Evolutionary conservation across 2,329 filamentous ascomycete genomes (phyloP).

Genomic region (Trichophyton rubrum): DNA sequence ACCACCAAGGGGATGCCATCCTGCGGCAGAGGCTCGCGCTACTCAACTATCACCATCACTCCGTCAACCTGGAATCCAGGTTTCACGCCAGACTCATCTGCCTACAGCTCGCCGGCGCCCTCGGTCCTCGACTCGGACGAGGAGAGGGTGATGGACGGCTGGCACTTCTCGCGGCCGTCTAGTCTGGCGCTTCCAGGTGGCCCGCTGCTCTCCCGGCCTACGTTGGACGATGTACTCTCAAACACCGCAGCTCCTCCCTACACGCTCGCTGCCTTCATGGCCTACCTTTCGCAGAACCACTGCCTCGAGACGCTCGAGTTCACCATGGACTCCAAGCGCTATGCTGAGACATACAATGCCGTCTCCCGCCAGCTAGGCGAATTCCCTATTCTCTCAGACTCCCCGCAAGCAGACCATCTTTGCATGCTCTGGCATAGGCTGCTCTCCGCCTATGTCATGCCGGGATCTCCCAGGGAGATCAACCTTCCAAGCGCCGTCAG

Average conservation of each 20-base stretch:
- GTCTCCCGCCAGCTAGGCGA: conserved; percentile 41
- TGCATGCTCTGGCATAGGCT: conserved; percentile 76
- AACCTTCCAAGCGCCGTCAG: conserved; percentile 81
- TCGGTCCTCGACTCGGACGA: conserved; percentile 33
- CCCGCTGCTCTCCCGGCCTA: conserved; percentile 46
- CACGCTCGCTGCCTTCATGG: conserved; percentile 87
- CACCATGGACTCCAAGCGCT: conserved; percentile 83
- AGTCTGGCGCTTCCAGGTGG: conserved; percentile 32
- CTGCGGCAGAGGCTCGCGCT: conserved; percentile 17
- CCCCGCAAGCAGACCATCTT: conserved; percentile 54
- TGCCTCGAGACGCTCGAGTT: conserved; percentile 95
- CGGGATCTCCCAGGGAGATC: conserved; percentile 73
- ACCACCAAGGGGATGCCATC: conserved; percentile 16
- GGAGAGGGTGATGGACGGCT: conserved; percentile 28
- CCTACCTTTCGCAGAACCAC: conserved; percentile 91
- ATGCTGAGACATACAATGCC: conserved; percentile 54
- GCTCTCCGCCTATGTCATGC: conserved; percentile 78
- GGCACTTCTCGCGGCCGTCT: conserved; percentile 28
- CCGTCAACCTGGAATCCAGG: conserved; percentile 27
- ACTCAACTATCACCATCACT: conserved; percentile 20
- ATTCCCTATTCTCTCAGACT: conserved; percentile 38
- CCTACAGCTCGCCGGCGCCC: conserved; percentile 32
- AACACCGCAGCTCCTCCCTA: conserved; percentile 79
- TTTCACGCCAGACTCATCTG: conserved; percentile 31
- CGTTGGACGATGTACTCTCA: conserved; percentile 73